Conservation (phyloP, 495 filamentous ascomycete species). For the Cenococcum geophilum region DNA sequence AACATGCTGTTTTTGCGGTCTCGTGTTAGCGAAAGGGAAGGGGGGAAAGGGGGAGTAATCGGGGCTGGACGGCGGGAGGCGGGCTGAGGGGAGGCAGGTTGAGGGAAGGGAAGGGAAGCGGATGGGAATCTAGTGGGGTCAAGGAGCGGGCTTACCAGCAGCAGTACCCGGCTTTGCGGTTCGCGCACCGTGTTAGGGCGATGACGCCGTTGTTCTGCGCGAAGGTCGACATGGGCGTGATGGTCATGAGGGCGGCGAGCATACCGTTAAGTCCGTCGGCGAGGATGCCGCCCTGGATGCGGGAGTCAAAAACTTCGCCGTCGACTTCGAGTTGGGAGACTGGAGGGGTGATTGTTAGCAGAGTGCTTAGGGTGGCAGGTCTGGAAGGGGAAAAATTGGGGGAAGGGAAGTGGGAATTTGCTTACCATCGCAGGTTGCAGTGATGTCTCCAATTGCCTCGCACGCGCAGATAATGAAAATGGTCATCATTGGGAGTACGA, state of each 20-base stretch:
- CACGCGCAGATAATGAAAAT: conserved; percentile 81
- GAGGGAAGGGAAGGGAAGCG: too few species aligned
- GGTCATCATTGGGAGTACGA: conserved; percentile 74
- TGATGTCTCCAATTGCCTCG: conserved; percentile 79
- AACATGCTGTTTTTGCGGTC: too few species aligned
- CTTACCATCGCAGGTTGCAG: conserved; percentile 55
- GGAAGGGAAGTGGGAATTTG: background rate
- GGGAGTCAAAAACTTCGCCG: conserved; percentile 70
- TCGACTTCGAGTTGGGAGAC: conserved; percentile 77
- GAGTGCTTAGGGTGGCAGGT: too few species aligned
- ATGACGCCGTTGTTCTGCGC: conserved; percentile 91
- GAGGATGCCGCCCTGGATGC: conserved; percentile 83
- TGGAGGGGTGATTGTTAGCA: background rate
- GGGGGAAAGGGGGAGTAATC: too few species aligned
- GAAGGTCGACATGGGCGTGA: conserved; percentile 71
- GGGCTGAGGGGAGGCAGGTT: too few species aligned
- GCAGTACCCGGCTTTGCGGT: conserved; percentile 72
- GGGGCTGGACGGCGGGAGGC: too few species aligned
- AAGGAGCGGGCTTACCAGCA: conserved; percentile 47
- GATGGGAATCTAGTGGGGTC: too few species aligned
- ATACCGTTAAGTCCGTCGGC: conserved; percentile 75
- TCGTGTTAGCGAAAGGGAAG: too few species aligned
- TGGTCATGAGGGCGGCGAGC: conserved; percentile 73
- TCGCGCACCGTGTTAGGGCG: conserved; percentile 77
- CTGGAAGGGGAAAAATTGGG: too few species aligned